Base-by-base conservation (phyloP, 2,329 filamentous ascomycete species). In the Colletotrichum costaricense region DNA sequence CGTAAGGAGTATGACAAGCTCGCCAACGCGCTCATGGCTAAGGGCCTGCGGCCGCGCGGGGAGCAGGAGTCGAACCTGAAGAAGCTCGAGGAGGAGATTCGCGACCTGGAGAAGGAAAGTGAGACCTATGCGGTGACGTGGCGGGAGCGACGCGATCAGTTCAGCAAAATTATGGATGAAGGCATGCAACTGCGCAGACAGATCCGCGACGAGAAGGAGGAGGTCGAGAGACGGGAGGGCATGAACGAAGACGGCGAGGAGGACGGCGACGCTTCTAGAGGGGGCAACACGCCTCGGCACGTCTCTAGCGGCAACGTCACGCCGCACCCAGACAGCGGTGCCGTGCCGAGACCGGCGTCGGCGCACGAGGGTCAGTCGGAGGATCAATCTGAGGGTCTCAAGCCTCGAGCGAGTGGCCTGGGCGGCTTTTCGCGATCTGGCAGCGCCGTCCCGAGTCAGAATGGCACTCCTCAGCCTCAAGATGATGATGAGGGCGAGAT, bases 131-230 rank as follows among this genome's bases (percentile, higher is more conserved):
- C 91, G 62, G 89, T 88, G 76, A 97, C 94, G 0, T 98, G 95
- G 95, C 87, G 90, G 55, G 95, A 97, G 83, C 89, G 96, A 52
- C 88, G 93, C 75, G 93, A 95, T 77, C 95, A 98, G 83, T 98
- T 98, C 82, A 94, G 93, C 71, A 89, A 91, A 69, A 95, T 98
- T 78, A 94, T 98, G 80, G 94, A 95, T 73, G 96, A 98, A 85
- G 95, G 95, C n/a, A 93, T 94, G 89, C 88, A 94, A 75, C 88
- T 98, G 81, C 88, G 95, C 71, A 89, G 94, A 62, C 88, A 97
- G 81, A 98, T 98, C 79, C 92, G 95, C 74, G 95, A 98, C 79
- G 96, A 98, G 86, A 97, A 98, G 84, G 95, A 98, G 81, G 95
- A 98, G 83, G 94, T 97, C 0, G 95, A 98, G 83, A 88, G 94